phyloP scores from a whole-genome alignment of 768 basidiomycete genomes.

The Lactarius hengduanensis region DNA sequence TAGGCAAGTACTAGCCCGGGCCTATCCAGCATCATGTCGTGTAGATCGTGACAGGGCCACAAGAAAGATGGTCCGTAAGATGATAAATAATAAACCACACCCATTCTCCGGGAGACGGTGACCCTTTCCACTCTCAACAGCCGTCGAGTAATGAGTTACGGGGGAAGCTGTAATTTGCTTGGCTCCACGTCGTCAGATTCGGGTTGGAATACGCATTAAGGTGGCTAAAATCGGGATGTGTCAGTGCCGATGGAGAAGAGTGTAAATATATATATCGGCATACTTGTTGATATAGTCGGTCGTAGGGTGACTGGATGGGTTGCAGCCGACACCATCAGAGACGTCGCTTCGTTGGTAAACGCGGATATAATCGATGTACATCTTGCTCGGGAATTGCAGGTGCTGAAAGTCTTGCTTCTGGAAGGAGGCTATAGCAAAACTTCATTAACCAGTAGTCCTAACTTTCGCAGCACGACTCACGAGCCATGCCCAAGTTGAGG shows the following conservation, averaged over 20 bases:
- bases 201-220: conserved; percentile 69
- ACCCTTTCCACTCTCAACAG: conserved; percentile 16
- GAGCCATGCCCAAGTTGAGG: conserved; percentile 80
- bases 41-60: conserved; percentile 19
- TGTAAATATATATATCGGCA: conserved; percentile 25
- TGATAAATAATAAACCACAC: conserved; percentile 12
- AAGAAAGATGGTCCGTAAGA: conserved; percentile 7
- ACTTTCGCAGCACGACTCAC: conserved; percentile 35
- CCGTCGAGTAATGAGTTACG: conserved; percentile 46
- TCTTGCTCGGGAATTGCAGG: conserved; percentile 71
- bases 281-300: conserved; percentile 71
- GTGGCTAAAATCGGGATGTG: conserved; percentile 35
- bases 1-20: conserved; percentile 8
- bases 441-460: conserved; percentile 8
- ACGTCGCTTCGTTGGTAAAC: conserved; percentile 78
- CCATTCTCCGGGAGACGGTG: neutral
- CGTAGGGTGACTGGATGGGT: conserved; percentile 78
- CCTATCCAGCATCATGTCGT: conserved; percentile 22
- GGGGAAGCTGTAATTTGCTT: conserved; percentile 74
- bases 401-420: conserved; percentile 69
- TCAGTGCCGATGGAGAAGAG: neutral
- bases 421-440: conserved; percentile 51
- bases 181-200: conserved; percentile 83
- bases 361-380: conserved; percentile 89
- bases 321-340: conserved; percentile 71